Conservation (phyloP, 768 basidiomycete genomes). For the Phallus indusiatus region DNA sequence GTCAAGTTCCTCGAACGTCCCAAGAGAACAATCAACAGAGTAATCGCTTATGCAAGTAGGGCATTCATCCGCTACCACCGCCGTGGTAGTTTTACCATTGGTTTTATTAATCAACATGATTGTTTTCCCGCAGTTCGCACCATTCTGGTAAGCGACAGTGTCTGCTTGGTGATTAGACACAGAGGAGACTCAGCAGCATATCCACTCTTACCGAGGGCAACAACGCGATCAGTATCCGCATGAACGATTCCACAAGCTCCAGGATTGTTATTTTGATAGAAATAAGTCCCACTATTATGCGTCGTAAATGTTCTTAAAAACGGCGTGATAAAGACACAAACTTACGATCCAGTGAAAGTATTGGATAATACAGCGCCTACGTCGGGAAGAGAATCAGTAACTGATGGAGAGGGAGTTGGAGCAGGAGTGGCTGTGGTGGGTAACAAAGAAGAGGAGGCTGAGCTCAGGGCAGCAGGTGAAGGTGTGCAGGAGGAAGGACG, state of each 20-base stretch:
- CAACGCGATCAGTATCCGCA: conserved; percentile 39
- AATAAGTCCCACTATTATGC: conserved; percentile 32
- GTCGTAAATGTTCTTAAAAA: neutral
- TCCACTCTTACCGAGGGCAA: conserved; percentile 45
- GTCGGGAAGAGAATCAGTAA: conserved; percentile 11
- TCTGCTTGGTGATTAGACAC: conserved; percentile 15
- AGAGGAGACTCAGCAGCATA: neutral
- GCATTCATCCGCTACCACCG: conserved; percentile 70
- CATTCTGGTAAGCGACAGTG: conserved; percentile 46
- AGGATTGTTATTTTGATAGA: conserved; percentile 24
- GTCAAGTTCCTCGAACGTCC: conserved; percentile 56
- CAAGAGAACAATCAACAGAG: conserved; percentile 67
- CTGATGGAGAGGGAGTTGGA: conserved; percentile 9
- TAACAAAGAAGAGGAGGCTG: conserved; percentile 1
- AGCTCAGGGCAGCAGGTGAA: conserved; percentile 14
- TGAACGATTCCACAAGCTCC: conserved; percentile 30
- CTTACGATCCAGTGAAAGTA: neutral
- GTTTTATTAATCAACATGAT: conserved; percentile 55
- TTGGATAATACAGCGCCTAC: conserved; percentile 1
- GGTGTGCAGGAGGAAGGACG: conserved; percentile 49
- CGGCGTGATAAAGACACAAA: neutral
- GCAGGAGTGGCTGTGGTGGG: conserved; percentile 11
- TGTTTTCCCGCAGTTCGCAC: conserved; percentile 48
- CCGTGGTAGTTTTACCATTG: conserved; percentile 50
- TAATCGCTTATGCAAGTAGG: conserved; percentile 59